Percentiles rank a stretch among this genome's conserved stretches.
phyloP scores from a whole-genome alignment of 495 filamentous ascomycete genomes.

The Saxophila tyrrhenica region DNA sequence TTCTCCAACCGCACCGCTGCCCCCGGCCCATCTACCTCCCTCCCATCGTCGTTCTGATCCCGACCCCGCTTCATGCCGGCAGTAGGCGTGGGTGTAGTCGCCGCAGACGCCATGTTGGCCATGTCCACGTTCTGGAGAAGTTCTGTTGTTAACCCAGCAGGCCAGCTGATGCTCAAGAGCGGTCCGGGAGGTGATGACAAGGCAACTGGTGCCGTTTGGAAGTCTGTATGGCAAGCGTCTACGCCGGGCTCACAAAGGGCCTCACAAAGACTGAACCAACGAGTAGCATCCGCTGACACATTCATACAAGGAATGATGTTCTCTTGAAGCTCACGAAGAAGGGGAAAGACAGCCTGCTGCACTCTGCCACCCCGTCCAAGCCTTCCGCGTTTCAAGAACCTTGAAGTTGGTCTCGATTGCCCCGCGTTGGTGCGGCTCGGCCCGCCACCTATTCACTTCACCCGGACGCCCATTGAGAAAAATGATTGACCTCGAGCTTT shows the following conservation, averaged over 20 bases:
- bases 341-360: too few relatives aligned
- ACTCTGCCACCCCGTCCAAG: too few relatives aligned
- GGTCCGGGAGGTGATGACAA: background rate
- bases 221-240: too few relatives aligned
- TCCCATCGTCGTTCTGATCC: constrained; percentile 1
- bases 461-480: background rate
- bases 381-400: too few relatives aligned
- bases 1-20: background rate
- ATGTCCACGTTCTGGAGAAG: background rate
- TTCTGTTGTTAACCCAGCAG: background rate
- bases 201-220: background rate
- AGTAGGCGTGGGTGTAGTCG: background rate
- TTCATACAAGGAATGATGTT: too few relatives aligned
- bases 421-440: too few relatives aligned
- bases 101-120: background rate
- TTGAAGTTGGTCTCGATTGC: too few relatives aligned
- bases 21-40: background rate
- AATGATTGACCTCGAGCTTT: background rate
- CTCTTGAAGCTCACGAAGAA: too few relatives aligned
- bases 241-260: background rate
- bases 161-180: background rate
- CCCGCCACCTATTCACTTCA: background rate
- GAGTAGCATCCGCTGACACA: too few relatives aligned
- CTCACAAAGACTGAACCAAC: too few relatives aligned
- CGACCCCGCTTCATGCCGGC: constrained; percentile 8